Percentiles rank a stretch among this genome's conserved stretches.
phyloP scores from a whole-genome alignment of 805 yeast species.

The Candida koratica region DNA sequence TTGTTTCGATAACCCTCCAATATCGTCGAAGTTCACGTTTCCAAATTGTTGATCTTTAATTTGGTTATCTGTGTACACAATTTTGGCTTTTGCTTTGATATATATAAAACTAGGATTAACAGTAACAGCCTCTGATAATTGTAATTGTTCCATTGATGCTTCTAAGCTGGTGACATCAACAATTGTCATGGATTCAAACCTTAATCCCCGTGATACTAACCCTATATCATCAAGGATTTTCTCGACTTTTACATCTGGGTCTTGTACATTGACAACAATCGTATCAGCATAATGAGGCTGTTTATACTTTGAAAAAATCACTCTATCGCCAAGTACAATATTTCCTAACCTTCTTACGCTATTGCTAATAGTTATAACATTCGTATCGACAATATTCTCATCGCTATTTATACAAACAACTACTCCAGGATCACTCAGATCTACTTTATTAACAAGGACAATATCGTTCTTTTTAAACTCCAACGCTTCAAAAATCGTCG shows the following conservation, averaged over 20 bases:
- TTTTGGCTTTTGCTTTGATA: constrained; percentile 20
- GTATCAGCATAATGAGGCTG: constrained; percentile 39
- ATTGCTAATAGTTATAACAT: constrained; percentile 26
- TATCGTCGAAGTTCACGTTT: constrained; percentile 43
- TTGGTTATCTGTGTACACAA: constrained; percentile 3
- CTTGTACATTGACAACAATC: not conserved
- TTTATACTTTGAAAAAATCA: constrained; percentile 42
- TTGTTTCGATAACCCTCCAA: constrained; percentile 77
- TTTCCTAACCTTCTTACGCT: constrained; percentile 32
- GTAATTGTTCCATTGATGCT: constrained; percentile 29
- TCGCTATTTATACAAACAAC: constrained; percentile 41
- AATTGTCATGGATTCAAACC: constrained; percentile 18
- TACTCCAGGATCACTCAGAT: constrained; percentile 44
- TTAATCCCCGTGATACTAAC: constrained; percentile 55
- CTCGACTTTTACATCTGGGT: constrained; percentile 24
- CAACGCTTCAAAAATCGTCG: constrained; percentile 43
- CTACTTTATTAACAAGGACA: constrained; percentile 39
- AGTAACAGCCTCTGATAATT: constrained; percentile 21
- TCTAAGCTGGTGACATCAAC: constrained; percentile 35
- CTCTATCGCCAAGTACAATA: constrained; percentile 46
- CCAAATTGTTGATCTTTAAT: constrained; percentile 28
- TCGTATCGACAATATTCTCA: constrained; percentile 24
- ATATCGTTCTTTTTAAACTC: constrained; percentile 46
- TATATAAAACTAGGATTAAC: constrained; percentile 44
- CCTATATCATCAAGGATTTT: constrained; percentile 53